Percentiles rank a stretch among this genome's conserved stretches.
phyloP scores from a whole-genome alignment of 441 rosid species.

The Populus tomentosa region DNA sequence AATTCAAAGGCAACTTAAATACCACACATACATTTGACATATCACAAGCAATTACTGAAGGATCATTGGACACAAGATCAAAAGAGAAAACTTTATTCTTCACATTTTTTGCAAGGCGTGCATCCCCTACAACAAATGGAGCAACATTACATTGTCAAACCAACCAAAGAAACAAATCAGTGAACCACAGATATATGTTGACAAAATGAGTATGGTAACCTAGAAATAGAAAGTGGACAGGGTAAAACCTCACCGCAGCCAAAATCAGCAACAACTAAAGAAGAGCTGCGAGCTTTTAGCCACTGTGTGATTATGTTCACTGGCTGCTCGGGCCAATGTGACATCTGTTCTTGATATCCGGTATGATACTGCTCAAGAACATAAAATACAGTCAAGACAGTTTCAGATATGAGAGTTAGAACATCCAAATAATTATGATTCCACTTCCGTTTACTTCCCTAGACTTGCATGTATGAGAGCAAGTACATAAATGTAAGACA shows the following conservation, averaged over 20 bases:
- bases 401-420: neutral
- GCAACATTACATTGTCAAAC: constrained; percentile 9
- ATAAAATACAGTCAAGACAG: constrained; percentile 14
- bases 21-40: constrained; percentile 62
- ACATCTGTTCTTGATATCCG: constrained; percentile 94
- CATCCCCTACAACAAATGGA: constrained; percentile 65
- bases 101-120: constrained; percentile 67
- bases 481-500: neutral
- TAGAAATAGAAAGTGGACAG: neutral
- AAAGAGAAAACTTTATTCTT: constrained; percentile 84
- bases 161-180: neutral
- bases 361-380: constrained; percentile 68
- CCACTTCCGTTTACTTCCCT: neutral
- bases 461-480: neutral
- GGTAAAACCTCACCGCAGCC: constrained; percentile 73
- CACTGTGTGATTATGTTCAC: constrained; percentile 68
- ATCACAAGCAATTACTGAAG: constrained; percentile 81
- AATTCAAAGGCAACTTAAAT: neutral
- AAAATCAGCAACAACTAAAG: constrained; percentile 85
- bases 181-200: neutral
- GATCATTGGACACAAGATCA: constrained; percentile 80
- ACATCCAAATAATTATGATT: neutral
- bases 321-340: constrained; percentile 87
- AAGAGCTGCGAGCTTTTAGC: constrained; percentile 56
- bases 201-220: neutral